These are phyloP conservation scores for Gracilaria vermiculophylla DNA, from an alignment of 23 red algal species.

Conservation along the genomic window DNA sequence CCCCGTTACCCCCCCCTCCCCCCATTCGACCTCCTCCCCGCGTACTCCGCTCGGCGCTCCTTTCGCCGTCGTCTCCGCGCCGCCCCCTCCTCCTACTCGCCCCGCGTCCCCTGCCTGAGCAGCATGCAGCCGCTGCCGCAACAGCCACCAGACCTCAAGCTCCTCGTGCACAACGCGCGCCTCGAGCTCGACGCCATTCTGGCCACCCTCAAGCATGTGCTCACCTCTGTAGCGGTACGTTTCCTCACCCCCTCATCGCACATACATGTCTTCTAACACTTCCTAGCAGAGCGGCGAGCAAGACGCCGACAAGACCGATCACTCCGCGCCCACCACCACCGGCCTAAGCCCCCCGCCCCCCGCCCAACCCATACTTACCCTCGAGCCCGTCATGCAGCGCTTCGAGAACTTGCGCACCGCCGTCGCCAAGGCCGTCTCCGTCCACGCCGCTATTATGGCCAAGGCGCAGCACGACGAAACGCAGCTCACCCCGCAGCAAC, in stretches of 20 bases:
- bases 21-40: not conserved
- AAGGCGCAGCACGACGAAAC: not conserved
- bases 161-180: constrained; percentile 27
- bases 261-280: not conserved
- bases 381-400: not conserved
- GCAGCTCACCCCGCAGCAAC: not conserved
- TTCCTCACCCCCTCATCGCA: not conserved
- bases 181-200: constrained; percentile 29
- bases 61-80: not conserved
- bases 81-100: not conserved
- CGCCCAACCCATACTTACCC: no score
- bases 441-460: constrained; percentile 15
- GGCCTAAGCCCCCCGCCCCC: no score
- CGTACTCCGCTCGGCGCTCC: no score
- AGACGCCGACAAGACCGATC: not conserved
- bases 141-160: not conserved
- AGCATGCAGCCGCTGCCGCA: not conserved
- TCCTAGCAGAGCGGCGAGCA: not conserved
- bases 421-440: not conserved
- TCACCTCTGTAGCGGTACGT: constrained; percentile 8
- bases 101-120: not conserved
- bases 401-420: constrained; percentile 18
- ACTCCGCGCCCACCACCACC: not conserved
- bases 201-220: constrained; percentile 21
- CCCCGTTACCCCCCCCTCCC: not conserved